Evolutionary conservation across 1,284 basidiomycete genomes (phyloP).

Genomic region (Macrocystidia cucumis): DNA sequence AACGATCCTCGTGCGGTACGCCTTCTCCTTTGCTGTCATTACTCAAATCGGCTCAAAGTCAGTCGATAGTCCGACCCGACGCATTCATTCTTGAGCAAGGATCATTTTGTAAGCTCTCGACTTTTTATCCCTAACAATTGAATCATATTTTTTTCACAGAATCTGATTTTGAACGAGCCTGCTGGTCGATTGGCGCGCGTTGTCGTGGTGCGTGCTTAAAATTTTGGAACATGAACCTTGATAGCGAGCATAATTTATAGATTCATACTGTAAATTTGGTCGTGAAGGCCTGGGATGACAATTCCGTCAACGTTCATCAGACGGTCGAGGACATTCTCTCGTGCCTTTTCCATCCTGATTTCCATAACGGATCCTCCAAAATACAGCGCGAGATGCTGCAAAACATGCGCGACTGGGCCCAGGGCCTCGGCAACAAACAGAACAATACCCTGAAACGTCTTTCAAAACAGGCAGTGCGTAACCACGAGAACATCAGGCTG

Average conservation of each 20-base stretch:
- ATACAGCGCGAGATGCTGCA: conserved; percentile 79
- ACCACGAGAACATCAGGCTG: conserved; percentile 66
- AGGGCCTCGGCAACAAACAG: conserved; percentile 44
- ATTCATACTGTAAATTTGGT: conserved; percentile 52
- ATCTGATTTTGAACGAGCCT: conserved; percentile 72
- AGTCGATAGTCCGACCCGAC: conserved; percentile 71
- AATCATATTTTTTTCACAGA: conserved; percentile 25
- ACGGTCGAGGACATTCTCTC: conserved; percentile 65
- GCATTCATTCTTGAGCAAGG: conserved; percentile 78
- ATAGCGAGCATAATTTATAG: conserved; percentile 19
- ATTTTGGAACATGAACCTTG: not conserved
- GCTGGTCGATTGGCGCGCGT: conserved; percentile 70
- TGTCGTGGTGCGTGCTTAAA: conserved; percentile 42
- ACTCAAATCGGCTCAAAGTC: not conserved
- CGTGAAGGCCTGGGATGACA: conserved; percentile 82
- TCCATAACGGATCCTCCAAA: conserved; percentile 58
- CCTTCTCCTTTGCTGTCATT: conserved; percentile 8
- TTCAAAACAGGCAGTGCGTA: conserved; percentile 57
- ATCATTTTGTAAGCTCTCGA: conserved; percentile 57
- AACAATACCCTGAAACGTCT: conserved; percentile 54
- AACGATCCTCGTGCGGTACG: conserved; percentile 68
- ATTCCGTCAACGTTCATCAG: conserved; percentile 48
- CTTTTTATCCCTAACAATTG: not conserved
- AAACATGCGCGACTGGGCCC: conserved; percentile 55
- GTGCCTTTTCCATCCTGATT: conserved; percentile 86